Base-by-base conservation (phyloP, 257 asterid species). In the Solanum gracilifrons region DNA sequence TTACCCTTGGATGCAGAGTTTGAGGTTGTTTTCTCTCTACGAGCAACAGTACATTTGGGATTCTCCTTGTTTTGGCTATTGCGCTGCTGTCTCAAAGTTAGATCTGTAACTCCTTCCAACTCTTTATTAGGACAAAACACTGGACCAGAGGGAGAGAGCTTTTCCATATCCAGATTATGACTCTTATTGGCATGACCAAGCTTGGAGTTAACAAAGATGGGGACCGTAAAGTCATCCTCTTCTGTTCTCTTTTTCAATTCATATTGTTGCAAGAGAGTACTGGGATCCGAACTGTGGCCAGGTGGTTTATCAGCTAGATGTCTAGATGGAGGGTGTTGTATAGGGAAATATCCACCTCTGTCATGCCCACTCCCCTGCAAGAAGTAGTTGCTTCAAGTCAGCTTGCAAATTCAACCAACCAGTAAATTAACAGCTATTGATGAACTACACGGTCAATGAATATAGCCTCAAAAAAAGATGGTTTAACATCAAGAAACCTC, bases 161-260 rank as follows among this genome's bases (percentile, higher is more conserved):
- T 92, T 72, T 90, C 92, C 29, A 16, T 72, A 79, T 84, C 86
- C 29, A 72, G 16, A 16, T 48, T 84, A 75, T 82, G 83, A 33
- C 86, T 88, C 76, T 88, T 89, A 89, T n/a, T 48, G 84, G 92
- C 93, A 74, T 77, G 95, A 88, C 66, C 92, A 76, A 75, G 86
- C 86, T 60, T 88, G 25, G 93, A 88, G 33, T 91, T 91, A 79
- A 88, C 55, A 86, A 95, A 91, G 77, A 92, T 88, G 23, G 99
- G 99, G 87, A 96, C 98, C 74, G 90, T 90, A 83, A 93, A 94
- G 86, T 96, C 98, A 90, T 95, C 98, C 76, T 95, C 98, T 46
- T 93, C 95, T 33, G 58, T 86, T 51, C 87, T 93, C 90, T 91
- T 92, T 86, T 90, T 88, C 87, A 85, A 92, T 88, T 91, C 93